phyloP scores from a whole-genome alignment of 352 stramenopile species.

The Pythium volutum region DNA sequence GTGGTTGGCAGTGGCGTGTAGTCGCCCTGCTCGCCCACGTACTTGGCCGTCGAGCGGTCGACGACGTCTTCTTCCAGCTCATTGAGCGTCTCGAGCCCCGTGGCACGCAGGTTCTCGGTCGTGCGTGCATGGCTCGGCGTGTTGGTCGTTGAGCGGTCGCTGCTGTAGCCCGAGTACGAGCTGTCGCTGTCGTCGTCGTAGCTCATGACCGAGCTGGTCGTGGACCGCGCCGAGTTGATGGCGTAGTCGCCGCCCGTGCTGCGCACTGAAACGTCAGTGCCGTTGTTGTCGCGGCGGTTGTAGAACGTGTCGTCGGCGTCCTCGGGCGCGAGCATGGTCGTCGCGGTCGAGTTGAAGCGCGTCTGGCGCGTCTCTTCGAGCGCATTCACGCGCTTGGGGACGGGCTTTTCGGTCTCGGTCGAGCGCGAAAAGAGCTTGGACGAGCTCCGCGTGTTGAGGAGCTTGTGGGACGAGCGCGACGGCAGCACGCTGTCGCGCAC shows the following conservation, averaged over 20 bases:
- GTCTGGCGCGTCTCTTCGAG: conserved; percentile 13
- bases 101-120: conserved; percentile 45
- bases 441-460: conserved; percentile 23
- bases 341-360: conserved; percentile 26
- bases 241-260: conserved; percentile 2
- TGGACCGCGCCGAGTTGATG: conserved; percentile 21
- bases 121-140: conserved; percentile 6
- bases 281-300: conserved; percentile 10
- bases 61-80: conserved; percentile 48
- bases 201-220: conserved; percentile 23
- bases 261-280: conserved; percentile 21
- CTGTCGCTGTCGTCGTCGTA: conserved; percentile 26
- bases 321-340: conserved; percentile 42
- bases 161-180: conserved; percentile 17
- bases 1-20: conserved; percentile 23
- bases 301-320: conserved; percentile 77
- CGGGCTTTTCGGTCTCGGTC: conserved; percentile 17
- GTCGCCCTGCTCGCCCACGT: conserved; percentile 30
- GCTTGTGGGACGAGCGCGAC: conserved; percentile 44
- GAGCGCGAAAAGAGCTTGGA: conserved; percentile 24
- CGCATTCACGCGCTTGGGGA: conserved; percentile 17
- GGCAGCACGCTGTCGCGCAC: conserved; percentile 15
- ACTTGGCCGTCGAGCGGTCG: conserved; percentile 31
- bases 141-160: conserved; percentile 48
- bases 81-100: conserved; percentile 48